Base-by-base conservation (phyloP, 371 early-diverging fungal genomes). In the Choanephora cucurbitarum region DNA sequence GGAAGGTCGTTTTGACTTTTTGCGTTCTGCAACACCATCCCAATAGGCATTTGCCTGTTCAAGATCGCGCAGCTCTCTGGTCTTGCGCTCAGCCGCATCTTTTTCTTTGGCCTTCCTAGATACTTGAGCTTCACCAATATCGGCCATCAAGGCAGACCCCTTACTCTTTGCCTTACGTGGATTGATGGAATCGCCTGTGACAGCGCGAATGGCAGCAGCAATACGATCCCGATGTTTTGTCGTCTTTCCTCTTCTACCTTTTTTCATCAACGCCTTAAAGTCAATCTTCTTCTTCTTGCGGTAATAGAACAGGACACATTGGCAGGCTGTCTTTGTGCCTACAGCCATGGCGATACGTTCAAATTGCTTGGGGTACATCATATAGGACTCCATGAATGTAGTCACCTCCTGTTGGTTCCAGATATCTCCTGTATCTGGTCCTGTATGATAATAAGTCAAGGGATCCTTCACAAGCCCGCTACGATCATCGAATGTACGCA, bases 261-360 rank as follows among this genome's bases (percentile, higher is more conserved):
- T 77, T 39, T 70, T 73, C 56, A 79, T 69, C 54, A 93, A 62
- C 0, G 81, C 85, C 73, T 95, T 96, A 58, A 96, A 88, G 41
- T 86, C 85, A 33, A 91, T 82, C 64, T 91, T 87, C 46, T 82
- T 84, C 76, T 96, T 94, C 58, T 93, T 91, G 22, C 93, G 89
- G 69, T 97, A 97, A 66, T 94, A 97, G 48, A 92, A 93, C 33
- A 89, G 62, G 6, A 96, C 93, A 61, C 95, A 95, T 57, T 94
- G 93, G 18, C 84, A 74, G 8, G 89, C 83, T 0, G 88, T 84
- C 74, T 97, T 97, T 58, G 81, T 77, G 17, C 80, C 81, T n/a
- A 97, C 57, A 11, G 78, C 80, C 6, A 75, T 68, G 0, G 95
- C 82, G 50, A 97, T 95, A 67, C 89, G 90, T 21, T 86, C 89